Percentiles rank a stretch among this genome's conserved stretches.
phyloP scores from a whole-genome alignment of 768 basidiomycete genomes.

The Serendipita indica region DNA sequence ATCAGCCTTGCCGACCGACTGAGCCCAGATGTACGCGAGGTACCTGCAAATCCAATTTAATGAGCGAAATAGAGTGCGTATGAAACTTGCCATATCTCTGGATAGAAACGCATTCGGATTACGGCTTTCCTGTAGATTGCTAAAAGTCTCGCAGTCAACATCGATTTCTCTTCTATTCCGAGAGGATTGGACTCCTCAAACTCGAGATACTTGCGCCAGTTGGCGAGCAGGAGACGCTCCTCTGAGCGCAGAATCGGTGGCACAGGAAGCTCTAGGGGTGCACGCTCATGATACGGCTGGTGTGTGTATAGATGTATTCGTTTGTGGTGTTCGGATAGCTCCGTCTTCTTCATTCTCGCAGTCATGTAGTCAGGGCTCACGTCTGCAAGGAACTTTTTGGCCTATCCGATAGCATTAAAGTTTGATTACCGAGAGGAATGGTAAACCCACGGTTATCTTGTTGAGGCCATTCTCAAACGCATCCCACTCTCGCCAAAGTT shows the following conservation, averaged over 20 bases:
- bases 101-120: constrained; percentile 83
- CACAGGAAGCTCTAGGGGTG: constrained; percentile 45
- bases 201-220: constrained; percentile 85
- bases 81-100: constrained; percentile 70
- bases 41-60: constrained; percentile 40
- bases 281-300: constrained; percentile 20
- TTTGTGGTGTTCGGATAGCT: constrained; percentile 42
- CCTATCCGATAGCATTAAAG: constrained; percentile 28
- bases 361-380: constrained; percentile 92
- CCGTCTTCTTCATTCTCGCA: constrained; percentile 74
- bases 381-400: constrained; percentile 91
- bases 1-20: constrained; percentile 56
- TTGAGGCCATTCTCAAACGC: constrained; percentile 81
- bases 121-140: constrained; percentile 81
- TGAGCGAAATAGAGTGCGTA: background rate
- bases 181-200: constrained; percentile 94
- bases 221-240: constrained; percentile 61
- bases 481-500: constrained; percentile 87
- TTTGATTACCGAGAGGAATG: background rate
- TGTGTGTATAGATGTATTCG: background rate
- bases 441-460: constrained; percentile 52
- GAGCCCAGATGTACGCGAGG: constrained; percentile 79
- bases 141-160: constrained; percentile 54
- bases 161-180: constrained; percentile 64
- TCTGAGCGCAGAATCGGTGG: constrained; percentile 55